A percentile compares a stretch with the other conserved stretches of the same genome.
phyloP scores from a whole-genome alignment of 2,329 filamentous ascomycete genomes.

The Talaromyces sp. region DNA sequence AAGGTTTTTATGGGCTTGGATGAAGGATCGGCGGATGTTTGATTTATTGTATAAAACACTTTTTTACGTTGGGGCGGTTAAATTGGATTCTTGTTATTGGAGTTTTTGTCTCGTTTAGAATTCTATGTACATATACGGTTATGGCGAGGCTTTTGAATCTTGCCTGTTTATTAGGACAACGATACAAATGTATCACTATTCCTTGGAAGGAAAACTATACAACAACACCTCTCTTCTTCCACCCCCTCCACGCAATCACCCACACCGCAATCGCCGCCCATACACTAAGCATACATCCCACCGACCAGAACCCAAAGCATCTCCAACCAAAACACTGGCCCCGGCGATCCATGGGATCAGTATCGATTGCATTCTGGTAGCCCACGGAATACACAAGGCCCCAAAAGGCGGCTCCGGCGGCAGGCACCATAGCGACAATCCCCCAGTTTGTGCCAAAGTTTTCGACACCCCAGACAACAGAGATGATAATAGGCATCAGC shows the following conservation, averaged over 20 bases:
- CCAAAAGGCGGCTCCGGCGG: slow-evolving; percentile 83
- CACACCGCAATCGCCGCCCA: slow-evolving; percentile 71
- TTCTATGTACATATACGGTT: not conserved
- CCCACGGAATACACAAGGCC: slow-evolving; percentile 71
- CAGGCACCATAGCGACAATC: slow-evolving; percentile 87
- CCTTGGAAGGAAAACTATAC: slow-evolving; percentile 39
- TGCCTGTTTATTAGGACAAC: not conserved
- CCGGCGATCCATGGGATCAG: not conserved
- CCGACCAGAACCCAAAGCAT: slow-evolving; percentile 90
- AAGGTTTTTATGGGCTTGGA: slow-evolving; percentile 47
- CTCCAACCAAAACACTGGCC: slow-evolving; percentile 72
- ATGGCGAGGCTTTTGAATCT: not conserved
- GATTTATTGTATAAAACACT: slow-evolving; percentile 3
- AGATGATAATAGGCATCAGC: slow-evolving; percentile 84
- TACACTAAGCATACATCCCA: slow-evolving; percentile 64
- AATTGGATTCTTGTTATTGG: not conserved
- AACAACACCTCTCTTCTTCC: slow-evolving; percentile 70
- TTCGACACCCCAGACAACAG: slow-evolving; percentile 97
- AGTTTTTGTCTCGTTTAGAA: not conserved
- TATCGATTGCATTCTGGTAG: slow-evolving; percentile 28
- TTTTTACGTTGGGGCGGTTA: not conserved
- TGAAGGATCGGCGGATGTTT: slow-evolving; percentile 40
- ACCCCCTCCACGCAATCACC: slow-evolving; percentile 79
- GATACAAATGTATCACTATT: not conserved
- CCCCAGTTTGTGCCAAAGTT: slow-evolving; percentile 99